These are phyloP conservation scores for Calonectria pseudoreteaudii DNA, from an alignment of 2,329 filamentous ascomycete genomes.

Conservation along the genomic window DNA sequence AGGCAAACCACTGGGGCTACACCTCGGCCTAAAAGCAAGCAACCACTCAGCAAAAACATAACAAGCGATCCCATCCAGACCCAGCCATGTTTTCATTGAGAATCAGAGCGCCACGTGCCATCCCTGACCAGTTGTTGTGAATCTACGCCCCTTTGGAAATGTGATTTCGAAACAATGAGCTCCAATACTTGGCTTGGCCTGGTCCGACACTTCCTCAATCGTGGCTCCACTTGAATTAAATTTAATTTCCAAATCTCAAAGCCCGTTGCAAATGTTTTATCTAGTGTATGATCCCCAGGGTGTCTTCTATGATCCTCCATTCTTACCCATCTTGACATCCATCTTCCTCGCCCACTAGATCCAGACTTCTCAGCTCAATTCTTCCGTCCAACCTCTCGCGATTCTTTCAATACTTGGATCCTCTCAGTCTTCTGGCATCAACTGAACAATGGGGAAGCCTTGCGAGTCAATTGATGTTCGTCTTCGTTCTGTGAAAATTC, in stretches of 20 bases:
- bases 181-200: too few relatives aligned
- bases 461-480: background rate
- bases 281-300: background rate
- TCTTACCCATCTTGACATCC: too few relatives aligned
- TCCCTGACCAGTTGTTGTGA: background rate
- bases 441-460: conserved; percentile 1
- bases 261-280: background rate
- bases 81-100: background rate
- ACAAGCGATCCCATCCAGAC: background rate
- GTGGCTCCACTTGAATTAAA: too few relatives aligned
- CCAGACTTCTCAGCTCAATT: background rate
- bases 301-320: background rate
- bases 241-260: too few relatives aligned
- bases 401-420: background rate
- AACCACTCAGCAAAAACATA: background rate
- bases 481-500: background rate
- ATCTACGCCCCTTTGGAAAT: background rate
- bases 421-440: background rate
- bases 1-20: background rate
- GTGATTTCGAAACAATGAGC: too few relatives aligned
- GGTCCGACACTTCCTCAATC: too few relatives aligned
- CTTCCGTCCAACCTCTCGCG: too few relatives aligned
- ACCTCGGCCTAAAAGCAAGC: background rate
- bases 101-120: background rate
- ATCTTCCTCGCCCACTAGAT: too few relatives aligned